Conservation (phyloP, 495 filamentous ascomycete species). For the Bacidia gigantensis region DNA sequence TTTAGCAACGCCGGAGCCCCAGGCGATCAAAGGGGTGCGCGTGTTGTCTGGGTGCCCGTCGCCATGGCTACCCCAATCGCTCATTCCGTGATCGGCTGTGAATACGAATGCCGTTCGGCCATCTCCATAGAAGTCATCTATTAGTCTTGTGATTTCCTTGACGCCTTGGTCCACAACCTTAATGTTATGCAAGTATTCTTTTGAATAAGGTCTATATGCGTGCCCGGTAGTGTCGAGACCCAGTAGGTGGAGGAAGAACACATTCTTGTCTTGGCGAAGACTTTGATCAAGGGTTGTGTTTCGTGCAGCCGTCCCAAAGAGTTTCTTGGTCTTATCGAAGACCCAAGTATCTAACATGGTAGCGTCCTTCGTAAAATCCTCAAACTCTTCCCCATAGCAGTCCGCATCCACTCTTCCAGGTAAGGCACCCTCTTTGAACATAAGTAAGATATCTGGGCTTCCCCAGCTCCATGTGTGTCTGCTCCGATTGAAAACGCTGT, state of each 20-base stretch:
- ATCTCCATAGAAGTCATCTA: constrained; percentile 86
- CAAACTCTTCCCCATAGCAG: constrained; percentile 68
- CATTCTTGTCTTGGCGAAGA: constrained; percentile 69
- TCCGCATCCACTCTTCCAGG: constrained; percentile 73
- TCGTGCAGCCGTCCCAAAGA: constrained; percentile 65
- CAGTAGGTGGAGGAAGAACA: constrained; percentile 96
- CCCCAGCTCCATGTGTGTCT: constrained; percentile 99
- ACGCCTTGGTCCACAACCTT: constrained; percentile 87
- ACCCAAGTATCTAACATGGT: constrained; percentile 82
- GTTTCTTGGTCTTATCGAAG: constrained; percentile 77
- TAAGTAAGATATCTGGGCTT: constrained; percentile 90
- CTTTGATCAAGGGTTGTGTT: constrained; percentile 64
- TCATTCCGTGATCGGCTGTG: constrained; percentile 98
- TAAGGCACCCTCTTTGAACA: constrained; percentile 93
- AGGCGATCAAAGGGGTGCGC: constrained; percentile 80
- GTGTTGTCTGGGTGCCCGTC: constrained; percentile 98
- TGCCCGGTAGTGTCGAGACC: constrained; percentile 92
- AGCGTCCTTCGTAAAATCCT: constrained; percentile 81
- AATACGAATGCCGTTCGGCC: constrained; percentile 90
- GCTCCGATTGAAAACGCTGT: constrained; percentile 96
- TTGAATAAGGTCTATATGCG: constrained; percentile 76
- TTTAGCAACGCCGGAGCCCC: constrained; percentile 83
- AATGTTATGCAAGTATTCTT: constrained; percentile 90
- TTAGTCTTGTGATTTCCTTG: constrained; percentile 61
- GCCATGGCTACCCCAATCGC: constrained; percentile 93